Evolutionary conservation across 2,329 filamentous ascomycete genomes (phyloP), one percentile per base, ranked within the genome.

Genomic region (Didymella pomorum): DNA sequence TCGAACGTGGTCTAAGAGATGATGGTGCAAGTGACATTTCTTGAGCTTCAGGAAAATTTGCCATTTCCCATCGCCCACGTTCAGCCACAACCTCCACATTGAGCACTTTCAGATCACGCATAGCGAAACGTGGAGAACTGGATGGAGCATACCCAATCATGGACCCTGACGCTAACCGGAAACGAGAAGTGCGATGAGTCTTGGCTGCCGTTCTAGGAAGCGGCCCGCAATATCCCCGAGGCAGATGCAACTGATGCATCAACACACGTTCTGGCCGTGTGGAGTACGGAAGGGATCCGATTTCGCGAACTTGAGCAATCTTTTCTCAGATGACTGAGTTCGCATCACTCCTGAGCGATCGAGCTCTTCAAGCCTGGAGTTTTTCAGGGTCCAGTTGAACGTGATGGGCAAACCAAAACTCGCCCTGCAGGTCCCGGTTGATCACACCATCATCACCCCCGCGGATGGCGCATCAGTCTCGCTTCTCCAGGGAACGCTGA

Each of bases 341-440:
- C 31, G 16, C 41, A 42, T 53, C 33, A 10, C 37, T 49, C 50
- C 12, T 25, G 8, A 14, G 12, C 25, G 8, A 46, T 42, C 33
- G 9, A 35, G 7, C 16, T 35, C 11, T 8, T 9, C 31, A 35
- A 31, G 11, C 14, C 11, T 16, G 12, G 4, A 14, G 29, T 31
- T 8, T 42, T 16, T n/a, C 11, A 21, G 39, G 20, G 14, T 18
- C 33, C 18, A 44, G 5, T 11, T 26, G 20, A 42, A 42, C 28
- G 41, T 29, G 20, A 60, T 55, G 57, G 52, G 52, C 8, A 60
- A 52, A n/a, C 21, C 35, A 1, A 60, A 47, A 23, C 26, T 60
- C n/a, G 28, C 26, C 6, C 35, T 60, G 33, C 42, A 55, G 12
- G 35, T 29, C 16, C 57, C 57, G 9, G 28, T 42, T 37, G 29